phyloP scores from a whole-genome alignment of 352 stramenopile species.

The Globisporangium mamillatum region DNA sequence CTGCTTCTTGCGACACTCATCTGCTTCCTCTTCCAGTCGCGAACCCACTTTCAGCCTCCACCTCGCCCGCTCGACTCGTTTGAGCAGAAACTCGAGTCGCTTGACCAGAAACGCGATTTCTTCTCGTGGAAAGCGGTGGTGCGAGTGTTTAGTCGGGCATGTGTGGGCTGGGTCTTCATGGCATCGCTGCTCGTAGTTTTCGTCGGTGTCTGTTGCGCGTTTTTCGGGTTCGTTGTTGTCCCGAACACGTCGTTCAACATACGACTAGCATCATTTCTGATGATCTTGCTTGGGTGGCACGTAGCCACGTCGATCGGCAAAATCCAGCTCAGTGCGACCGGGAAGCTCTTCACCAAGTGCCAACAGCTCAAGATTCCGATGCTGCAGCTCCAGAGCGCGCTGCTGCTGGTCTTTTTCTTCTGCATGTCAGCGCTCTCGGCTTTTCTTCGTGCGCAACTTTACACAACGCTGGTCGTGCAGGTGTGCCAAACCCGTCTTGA shows the following conservation, averaged over 20 bases:
- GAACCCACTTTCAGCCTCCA: conserved; percentile 19
- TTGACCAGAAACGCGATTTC: conserved; percentile 19
- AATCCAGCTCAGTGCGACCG: conserved; percentile 34
- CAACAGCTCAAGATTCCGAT: conserved; percentile 36
- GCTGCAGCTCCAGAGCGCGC: conserved; percentile 19
- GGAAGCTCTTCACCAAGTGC: conserved; percentile 34
- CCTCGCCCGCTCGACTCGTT: conserved; percentile 10
- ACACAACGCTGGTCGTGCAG: conserved; percentile 64
- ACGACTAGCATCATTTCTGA: conserved; percentile 38
- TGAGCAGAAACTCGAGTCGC: conserved; percentile 36
- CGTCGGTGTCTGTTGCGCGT: conserved; percentile 24
- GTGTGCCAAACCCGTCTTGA: conserved; percentile 50
- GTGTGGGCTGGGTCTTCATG: conserved; percentile 29
- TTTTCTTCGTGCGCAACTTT: conserved; percentile 71
- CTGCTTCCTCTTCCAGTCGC: conserved; percentile 51
- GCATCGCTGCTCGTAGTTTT: conserved; percentile 26
- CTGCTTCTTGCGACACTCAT: conserved; percentile 36
- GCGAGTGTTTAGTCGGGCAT: conserved; percentile 23
- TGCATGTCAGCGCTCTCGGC: conserved; percentile 46
- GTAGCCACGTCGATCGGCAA: conserved; percentile 40
- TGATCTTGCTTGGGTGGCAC: conserved; percentile 48
- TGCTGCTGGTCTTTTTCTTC: conserved; percentile 35
- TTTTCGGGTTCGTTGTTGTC: conserved; percentile 27
- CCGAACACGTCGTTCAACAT: conserved; percentile 29
- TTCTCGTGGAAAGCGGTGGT: conserved; percentile 23